Conservation (phyloP, 768 basidiomycete genomes). For the Rickenella mellea region DNA sequence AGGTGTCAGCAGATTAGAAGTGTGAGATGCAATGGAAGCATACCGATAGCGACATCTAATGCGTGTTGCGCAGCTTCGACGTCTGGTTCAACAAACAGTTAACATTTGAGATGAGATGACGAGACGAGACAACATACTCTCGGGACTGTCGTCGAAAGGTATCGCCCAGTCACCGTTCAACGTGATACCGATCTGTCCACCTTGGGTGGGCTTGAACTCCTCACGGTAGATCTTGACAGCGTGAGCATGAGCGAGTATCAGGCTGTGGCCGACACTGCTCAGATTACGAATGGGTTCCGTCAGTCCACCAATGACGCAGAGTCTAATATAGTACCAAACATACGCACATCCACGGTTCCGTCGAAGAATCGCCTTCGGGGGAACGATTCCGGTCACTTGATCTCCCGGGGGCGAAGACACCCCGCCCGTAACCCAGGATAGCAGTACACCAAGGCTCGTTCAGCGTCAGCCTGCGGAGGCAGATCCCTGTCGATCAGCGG, state of each 20-base stretch:
- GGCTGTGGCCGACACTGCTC: slow-evolving; percentile 53
- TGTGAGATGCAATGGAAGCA: no score
- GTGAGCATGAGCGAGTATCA: slow-evolving; percentile 62
- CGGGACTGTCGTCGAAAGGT: slow-evolving; percentile 59
- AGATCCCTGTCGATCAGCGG: not conserved
- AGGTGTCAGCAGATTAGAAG: no score
- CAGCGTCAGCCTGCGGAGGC: slow-evolving; percentile 48
- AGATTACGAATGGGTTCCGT: slow-evolving; percentile 2
- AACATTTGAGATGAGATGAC: slow-evolving; percentile 1
- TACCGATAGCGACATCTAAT: slow-evolving; percentile 64
- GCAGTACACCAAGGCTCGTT: slow-evolving; percentile 73
- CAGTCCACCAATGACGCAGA: not conserved
- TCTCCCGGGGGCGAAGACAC: slow-evolving; percentile 63
- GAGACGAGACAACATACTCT: slow-evolving; percentile 37
- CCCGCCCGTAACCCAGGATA: slow-evolving; percentile 60
- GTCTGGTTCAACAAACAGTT: slow-evolving; percentile 28
- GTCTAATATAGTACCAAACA: not conserved
- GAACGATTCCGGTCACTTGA: slow-evolving; percentile 54
- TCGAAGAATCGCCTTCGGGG: slow-evolving; percentile 52
- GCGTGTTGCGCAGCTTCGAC: slow-evolving; percentile 63
- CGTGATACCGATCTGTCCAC: slow-evolving; percentile 70
- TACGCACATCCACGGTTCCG: slow-evolving; percentile 62
- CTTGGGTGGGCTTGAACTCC: slow-evolving; percentile 51
- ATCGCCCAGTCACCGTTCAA: slow-evolving; percentile 70
- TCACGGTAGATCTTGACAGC: slow-evolving; percentile 60